A percentile compares a stretch with the other conserved stretches of the same genome.
phyloP scores from a whole-genome alignment of 2,329 filamentous ascomycete genomes.

The Exophiala oligosperma region DNA sequence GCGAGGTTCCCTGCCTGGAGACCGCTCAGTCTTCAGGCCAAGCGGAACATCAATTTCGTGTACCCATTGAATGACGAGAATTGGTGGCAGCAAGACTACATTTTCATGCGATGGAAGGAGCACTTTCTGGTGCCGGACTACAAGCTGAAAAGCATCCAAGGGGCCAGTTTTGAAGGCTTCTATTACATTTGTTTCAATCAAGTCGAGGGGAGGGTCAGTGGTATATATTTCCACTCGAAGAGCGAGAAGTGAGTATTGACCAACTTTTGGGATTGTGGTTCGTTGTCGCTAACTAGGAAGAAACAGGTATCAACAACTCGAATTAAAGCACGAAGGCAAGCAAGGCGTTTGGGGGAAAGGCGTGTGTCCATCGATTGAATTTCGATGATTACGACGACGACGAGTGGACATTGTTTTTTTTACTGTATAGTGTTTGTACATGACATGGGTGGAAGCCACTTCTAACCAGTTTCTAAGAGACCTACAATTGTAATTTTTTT shows the following conservation, averaged over 20 bases:
- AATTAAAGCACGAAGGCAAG: conserved; percentile 84
- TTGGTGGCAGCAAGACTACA: conserved; percentile 69
- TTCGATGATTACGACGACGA: conserved; percentile 41
- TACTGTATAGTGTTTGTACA: conserved; percentile 8
- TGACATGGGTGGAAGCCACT: background rate
- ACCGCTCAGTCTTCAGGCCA: conserved; percentile 67
- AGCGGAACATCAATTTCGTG: conserved; percentile 34
- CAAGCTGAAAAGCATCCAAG: conserved; percentile 82
- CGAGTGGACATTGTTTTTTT: background rate
- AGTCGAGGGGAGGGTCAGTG: conserved; percentile 77
- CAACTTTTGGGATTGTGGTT: background rate
- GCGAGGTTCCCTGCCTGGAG: conserved; percentile 83
- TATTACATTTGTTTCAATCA: conserved; percentile 99
- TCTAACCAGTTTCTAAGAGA: too few species aligned
- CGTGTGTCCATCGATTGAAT: conserved; percentile 84
- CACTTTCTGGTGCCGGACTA: conserved; percentile 97
- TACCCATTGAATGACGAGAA: conserved; percentile 49
- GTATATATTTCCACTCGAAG: conserved; percentile 97
- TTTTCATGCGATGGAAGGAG: conserved; percentile 99
- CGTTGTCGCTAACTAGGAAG: conserved; percentile 28
- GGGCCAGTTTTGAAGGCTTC: conserved; percentile 96
- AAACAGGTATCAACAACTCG: conserved; percentile 82
- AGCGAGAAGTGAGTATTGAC: conserved; percentile 79
- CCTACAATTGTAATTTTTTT: too few species aligned
- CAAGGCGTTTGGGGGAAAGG: conserved; percentile 76